Base-by-base conservation (phyloP, 108 stramenopile genomes). In the Chaetoceros tenuissimus region DNA sequence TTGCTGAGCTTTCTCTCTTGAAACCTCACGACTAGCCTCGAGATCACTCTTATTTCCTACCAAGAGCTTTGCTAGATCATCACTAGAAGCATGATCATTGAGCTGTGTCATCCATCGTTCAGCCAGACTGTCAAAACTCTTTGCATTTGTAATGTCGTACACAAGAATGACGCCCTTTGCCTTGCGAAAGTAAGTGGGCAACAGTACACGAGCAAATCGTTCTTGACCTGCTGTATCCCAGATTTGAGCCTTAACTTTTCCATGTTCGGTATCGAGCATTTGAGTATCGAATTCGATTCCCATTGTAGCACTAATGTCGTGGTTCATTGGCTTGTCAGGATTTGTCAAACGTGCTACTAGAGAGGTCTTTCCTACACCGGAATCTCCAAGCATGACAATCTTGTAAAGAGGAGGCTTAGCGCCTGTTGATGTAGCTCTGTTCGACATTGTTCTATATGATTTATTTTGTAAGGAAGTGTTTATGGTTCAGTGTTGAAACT, bases 191-290 rank as follows among this genome's bases (percentile, higher is more conserved):
- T 94, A 94, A 16, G 93, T 89, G 0, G 93, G 93, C 17, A 94
- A 63, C 21, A 94, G 60, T 43, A 94, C 93, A 8, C 88, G 78
- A 1, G 93, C 88, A 51, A 94, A 94, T 29, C 93, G 80, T 65
- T 94, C 93, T 67, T 94, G 93, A 3, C 93, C 93, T 25, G 93
- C 93, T 17, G 93, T 94, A 60, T 94, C 93, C 93, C 93, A 94
- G 48, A 94, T 88, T 67, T 94, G 93, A 1, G 93, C 93, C 72
- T 94, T 94, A 59, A 94, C 93, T 54, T 87, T 88, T 13, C 93
- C 93, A 29, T 87, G 85, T 28, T 72, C 71, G 13, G 93, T 94
- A 63, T 94, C 87, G 3, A 94, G 74, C 85, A 94, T 85, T 71
- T 94, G 92, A 20, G 93, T 94, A 71, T 94, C 93, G 66, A 94